Percentiles rank a stretch among this genome's conserved stretches.
Conservation (phyloP, 371 early-diverging fungal genomes). For the Apophysomyces ossiformis region DNA sequence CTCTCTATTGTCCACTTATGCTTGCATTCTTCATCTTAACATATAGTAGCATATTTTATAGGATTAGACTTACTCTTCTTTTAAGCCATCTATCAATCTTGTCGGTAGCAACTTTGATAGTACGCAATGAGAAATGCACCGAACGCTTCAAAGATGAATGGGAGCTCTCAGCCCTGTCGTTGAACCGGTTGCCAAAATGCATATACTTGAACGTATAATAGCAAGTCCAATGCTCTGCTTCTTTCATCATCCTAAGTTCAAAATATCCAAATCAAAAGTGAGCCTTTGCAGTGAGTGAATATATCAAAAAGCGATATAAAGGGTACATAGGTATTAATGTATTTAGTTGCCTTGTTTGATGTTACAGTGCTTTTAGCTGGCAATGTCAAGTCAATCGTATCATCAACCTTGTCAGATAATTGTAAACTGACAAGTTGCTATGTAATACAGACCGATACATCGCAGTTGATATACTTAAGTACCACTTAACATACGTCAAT, state of each 20-base stretch:
- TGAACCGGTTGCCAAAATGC: neutral
- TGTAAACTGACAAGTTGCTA: neutral
- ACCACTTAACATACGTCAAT: neutral
- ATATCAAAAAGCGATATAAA: neutral
- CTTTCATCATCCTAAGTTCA: neutral
- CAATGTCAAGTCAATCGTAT: neutral
- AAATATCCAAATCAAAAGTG: neutral
- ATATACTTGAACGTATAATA: neutral
- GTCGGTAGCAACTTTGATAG: neutral
- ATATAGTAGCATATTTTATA: neutral
- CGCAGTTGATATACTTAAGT: neutral
- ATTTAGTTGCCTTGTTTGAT: neutral
- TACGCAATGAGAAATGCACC: neutral
- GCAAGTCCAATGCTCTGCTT: neutral
- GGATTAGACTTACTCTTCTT: neutral
- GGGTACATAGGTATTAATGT: neutral
- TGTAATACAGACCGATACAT: neutral
- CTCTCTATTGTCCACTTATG: neutral
- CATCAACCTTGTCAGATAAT: neutral
- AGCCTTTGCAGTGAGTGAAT: neutral
- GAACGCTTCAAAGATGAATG: neutral
- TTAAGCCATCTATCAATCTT: neutral
- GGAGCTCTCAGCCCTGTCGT: neutral
- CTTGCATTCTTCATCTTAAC: neutral
- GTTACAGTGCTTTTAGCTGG: no score